Conservation (phyloP, 2,329 filamentous ascomycete species). For the Colletotrichum falcatum region DNA sequence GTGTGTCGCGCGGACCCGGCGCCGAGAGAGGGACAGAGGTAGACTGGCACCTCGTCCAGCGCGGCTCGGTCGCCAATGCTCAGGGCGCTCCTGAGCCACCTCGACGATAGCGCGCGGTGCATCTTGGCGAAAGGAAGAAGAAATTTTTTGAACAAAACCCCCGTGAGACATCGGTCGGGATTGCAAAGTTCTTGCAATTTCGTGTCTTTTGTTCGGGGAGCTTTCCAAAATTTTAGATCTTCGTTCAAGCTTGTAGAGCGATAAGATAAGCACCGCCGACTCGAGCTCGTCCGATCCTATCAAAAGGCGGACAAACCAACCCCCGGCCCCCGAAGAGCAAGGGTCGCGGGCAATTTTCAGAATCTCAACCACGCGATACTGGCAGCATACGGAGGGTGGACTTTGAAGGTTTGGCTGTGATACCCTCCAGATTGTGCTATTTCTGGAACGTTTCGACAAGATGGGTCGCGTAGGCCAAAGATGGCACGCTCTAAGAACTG, state of each 20-base stretch:
- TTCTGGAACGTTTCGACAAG: constrained; percentile 42
- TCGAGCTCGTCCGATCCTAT: background rate
- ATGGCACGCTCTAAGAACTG: constrained; percentile 79
- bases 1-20: constrained; percentile 9
- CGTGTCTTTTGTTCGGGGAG: background rate
- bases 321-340: constrained; percentile 34
- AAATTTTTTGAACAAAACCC: background rate
- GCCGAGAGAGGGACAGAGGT: constrained; percentile 56
- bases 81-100: constrained; percentile 58
- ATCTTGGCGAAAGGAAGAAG: constrained; percentile 46
- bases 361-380: constrained; percentile 33
- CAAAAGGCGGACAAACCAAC: constrained; percentile 34
- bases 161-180: background rate
- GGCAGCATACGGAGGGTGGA: background rate
- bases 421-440: constrained; percentile 16
- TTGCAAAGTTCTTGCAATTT: background rate
- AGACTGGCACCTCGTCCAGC: constrained; percentile 57
- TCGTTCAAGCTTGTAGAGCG: constrained; percentile 12
- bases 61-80: constrained; percentile 55
- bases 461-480: constrained; percentile 65
- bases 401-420: constrained; percentile 10
- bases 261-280: constrained; percentile 17
- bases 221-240: constrained; percentile 28
- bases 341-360: constrained; percentile 41
- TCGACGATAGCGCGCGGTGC: constrained; percentile 58